A percentile compares a stretch with the other conserved stretches of the same genome.
Evolutionary conservation across 192 early-diverging fungal genomes (phyloP).

Genomic region (Podila minutissima): DNA sequence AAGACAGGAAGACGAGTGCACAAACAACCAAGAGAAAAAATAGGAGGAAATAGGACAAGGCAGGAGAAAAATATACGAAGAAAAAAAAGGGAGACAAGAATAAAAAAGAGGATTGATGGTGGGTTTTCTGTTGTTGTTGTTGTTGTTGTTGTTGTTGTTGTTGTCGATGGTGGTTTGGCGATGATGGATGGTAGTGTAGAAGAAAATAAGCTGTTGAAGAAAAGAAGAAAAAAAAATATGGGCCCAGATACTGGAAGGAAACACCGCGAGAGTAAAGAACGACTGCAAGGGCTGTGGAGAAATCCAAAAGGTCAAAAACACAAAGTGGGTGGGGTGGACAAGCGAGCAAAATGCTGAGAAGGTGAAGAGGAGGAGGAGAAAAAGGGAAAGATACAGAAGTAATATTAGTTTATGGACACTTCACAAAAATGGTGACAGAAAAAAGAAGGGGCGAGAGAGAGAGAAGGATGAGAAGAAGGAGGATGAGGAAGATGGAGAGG

Average conservation of each 20-base stretch:
- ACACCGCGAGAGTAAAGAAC: too few species aligned
- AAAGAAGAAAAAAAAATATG: too few species aligned
- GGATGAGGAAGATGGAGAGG: not conserved
- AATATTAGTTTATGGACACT: too few species aligned
- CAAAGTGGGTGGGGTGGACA: not conserved
- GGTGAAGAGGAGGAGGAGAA: not conserved
- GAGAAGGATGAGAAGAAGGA: not conserved
- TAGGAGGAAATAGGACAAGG: constrained; percentile 6
- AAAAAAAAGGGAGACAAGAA: not conserved
- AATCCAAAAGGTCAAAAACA: not conserved
- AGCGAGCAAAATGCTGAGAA: not conserved
- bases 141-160: not conserved
- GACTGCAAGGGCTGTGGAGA: not conserved
- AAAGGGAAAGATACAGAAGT: not conserved
- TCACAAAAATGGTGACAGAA: too few species aligned
- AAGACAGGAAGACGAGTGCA: too few species aligned
- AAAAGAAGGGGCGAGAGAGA: not conserved
- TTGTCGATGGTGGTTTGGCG: not conserved
- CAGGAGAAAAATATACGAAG: not conserved
- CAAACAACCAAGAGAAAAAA: not conserved
- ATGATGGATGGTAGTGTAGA: too few species aligned
- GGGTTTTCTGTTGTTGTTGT: not conserved
- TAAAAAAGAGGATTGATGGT: not conserved
- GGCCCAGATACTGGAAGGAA: too few species aligned
- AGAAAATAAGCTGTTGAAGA: too few species aligned